A percentile compares a stretch with the other conserved stretches of the same genome.
These are phyloP conservation scores for Fusarium falciforme DNA, from an alignment of 2,329 filamentous ascomycete genomes.

Conservation along the genomic window DNA sequence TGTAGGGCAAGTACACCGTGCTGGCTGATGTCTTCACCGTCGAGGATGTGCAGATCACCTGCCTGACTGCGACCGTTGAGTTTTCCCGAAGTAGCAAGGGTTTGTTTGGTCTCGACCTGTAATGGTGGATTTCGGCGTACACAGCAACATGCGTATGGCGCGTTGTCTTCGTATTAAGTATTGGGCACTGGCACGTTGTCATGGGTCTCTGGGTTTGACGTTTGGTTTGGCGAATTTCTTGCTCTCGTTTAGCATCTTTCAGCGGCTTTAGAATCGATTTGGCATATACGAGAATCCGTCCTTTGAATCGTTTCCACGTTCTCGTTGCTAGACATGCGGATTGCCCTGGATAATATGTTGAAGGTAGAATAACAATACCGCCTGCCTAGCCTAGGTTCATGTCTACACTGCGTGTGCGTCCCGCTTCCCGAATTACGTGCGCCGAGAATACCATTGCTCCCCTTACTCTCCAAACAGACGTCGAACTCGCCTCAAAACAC, in stretches of 20 bases:
- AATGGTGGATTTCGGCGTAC: conserved; percentile 31
- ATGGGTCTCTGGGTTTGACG: conserved; percentile 23
- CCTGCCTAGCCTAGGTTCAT: conserved; percentile 6
- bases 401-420: conserved; percentile 7
- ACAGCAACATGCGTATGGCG: conserved; percentile 18
- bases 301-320: conserved; percentile 18
- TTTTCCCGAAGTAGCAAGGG: conserved; percentile 61
- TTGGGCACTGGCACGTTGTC: conserved; percentile 35
- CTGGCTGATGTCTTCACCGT: conserved; percentile 84
- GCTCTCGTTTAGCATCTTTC: conserved; percentile 31
- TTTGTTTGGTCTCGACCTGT: conserved; percentile 57
- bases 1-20: conserved; percentile 89
- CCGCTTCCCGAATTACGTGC: conserved; percentile 13
- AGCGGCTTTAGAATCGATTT: conserved; percentile 41
- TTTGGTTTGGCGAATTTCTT: conserved; percentile 38
- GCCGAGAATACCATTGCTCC: neutral
- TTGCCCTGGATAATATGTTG: conserved; percentile 2
- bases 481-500: conserved; percentile 87
- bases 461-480: conserved; percentile 74
- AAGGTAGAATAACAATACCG: conserved; percentile 11
- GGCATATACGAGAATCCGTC: conserved; percentile 30
- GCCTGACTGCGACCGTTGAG: conserved; percentile 79
- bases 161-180: conserved; percentile 20
- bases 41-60: conserved; percentile 83
- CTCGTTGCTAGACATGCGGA: conserved; percentile 4